phyloP scores from a whole-genome alignment of 163 green algal genomes.

The Coccomyxa subellipsoidea region DNA sequence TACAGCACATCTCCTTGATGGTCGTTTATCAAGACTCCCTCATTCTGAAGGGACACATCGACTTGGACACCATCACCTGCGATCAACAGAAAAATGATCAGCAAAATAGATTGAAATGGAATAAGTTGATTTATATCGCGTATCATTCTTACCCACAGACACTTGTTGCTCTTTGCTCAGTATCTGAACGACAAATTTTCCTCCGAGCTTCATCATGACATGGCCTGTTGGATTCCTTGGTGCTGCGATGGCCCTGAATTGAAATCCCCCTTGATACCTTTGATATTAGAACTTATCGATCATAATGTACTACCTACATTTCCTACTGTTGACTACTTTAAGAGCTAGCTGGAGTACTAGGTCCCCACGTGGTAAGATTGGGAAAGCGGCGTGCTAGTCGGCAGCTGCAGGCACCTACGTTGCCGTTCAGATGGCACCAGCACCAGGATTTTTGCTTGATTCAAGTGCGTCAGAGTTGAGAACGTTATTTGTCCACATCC shows the following conservation, averaged over 20 bases:
- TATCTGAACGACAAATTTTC: background rate
- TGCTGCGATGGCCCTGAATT: background rate
- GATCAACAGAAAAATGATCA: background rate
- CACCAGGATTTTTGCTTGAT: too few species aligned
- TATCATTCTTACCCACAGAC: background rate
- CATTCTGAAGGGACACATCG: background rate
- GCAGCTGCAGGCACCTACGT: too few species aligned
- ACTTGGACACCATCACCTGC: background rate
- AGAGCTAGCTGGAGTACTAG: too few species aligned
- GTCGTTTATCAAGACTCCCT: background rate
- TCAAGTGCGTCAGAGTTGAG: too few species aligned
- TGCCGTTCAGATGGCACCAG: too few species aligned
- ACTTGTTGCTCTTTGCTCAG: background rate
- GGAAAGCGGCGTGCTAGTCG: too few species aligned
- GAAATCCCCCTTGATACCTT: too few species aligned
- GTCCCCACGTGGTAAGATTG: too few species aligned
- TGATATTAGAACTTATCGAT: too few species aligned
- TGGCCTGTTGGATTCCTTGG: background rate
- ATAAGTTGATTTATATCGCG: background rate
- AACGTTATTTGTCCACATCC: too few species aligned
- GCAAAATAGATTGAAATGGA: background rate
- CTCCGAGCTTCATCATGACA: background rate
- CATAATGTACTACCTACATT: too few species aligned
- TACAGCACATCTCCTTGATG: background rate
- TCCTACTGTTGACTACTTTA: too few species aligned